These are phyloP conservation scores for Cadophora malorum DNA, from an alignment of 2,329 filamentous ascomycete genomes.

Conservation along the genomic window DNA sequence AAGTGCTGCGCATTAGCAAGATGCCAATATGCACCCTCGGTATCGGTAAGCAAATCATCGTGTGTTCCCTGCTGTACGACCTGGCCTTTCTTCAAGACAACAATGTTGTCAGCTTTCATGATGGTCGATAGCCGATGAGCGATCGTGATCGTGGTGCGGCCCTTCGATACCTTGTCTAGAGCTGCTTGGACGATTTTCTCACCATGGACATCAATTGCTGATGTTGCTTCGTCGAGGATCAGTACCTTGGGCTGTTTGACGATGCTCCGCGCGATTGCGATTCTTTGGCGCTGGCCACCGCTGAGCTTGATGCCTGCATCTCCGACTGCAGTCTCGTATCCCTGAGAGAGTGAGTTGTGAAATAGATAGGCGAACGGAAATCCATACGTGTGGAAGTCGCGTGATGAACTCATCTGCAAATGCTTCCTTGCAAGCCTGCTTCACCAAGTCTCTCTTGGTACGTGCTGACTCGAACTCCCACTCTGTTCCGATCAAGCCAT, in stretches of 20 bases:
- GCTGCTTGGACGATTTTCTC: slow-evolving; percentile 59
- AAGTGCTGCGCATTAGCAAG: slow-evolving; percentile 66
- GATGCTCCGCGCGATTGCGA: slow-evolving; percentile 74
- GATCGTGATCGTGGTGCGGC: slow-evolving; percentile 67
- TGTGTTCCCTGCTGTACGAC: slow-evolving; percentile 80
- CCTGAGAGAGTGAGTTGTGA: slow-evolving; percentile 48
- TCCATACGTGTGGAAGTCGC: slow-evolving; percentile 59
- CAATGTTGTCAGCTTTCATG: slow-evolving; percentile 77
- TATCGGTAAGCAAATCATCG: slow-evolving; percentile 65
- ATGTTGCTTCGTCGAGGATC: slow-evolving; percentile 73
- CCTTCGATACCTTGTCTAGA: slow-evolving; percentile 57
- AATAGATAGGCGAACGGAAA: too few relatives aligned
- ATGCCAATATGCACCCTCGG: slow-evolving; percentile 68
- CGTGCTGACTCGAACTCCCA: slow-evolving; percentile 60
- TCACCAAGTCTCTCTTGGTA: slow-evolving; percentile 64
- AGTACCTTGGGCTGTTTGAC: slow-evolving; percentile 71
- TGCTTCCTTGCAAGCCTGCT: slow-evolving; percentile 68
- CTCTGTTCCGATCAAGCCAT: slow-evolving; percentile 60
- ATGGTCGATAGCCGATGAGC: slow-evolving; percentile 74
- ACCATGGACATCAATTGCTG: slow-evolving; percentile 54
- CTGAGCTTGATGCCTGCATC: slow-evolving; percentile 80
- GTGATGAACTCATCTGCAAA: slow-evolving; percentile 75
- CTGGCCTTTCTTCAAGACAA: slow-evolving; percentile 75
- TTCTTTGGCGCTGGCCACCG: slow-evolving; percentile 79
- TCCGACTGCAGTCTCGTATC: slow-evolving; percentile 77